Evolutionary conservation across 805 yeast genomes (phyloP).

Genomic region (Spathaspora passalidarum): DNA sequence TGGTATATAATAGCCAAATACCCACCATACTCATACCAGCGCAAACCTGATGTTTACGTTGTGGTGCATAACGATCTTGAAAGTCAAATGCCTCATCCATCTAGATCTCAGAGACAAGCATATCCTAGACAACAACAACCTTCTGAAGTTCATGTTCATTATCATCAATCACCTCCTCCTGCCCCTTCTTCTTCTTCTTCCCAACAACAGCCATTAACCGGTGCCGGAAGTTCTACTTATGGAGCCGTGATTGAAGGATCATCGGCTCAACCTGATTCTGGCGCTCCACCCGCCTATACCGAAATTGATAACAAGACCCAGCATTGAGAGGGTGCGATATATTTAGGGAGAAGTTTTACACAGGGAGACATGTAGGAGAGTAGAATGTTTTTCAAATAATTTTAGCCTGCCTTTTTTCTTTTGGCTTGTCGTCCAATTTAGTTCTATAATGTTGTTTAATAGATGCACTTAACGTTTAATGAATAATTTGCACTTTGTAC

Average conservation of each 20-base stretch:
- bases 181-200: too few species aligned
- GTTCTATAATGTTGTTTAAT: neutral
- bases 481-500: neutral
- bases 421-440: neutral
- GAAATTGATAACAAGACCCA: constrained; percentile 21
- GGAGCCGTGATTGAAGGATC: constrained; percentile 26
- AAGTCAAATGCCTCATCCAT: constrained; percentile 18
- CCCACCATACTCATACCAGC: constrained; percentile 31
- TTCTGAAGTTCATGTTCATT: neutral
- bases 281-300: constrained; percentile 31
- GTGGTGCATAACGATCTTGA: constrained; percentile 36
- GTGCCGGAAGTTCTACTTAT: constrained; percentile 15
- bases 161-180: constrained; percentile 11
- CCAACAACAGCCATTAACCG: constrained; percentile 4
- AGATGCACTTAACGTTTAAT: neutral
- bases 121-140: constrained; percentile 2
- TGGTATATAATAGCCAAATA: constrained; percentile 48
- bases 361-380: neutral
- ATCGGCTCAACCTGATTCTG: constrained; percentile 1
- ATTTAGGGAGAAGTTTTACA: neutral
- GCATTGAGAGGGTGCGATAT: constrained; percentile 1
- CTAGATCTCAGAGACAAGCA: constrained; percentile 5
- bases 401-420: neutral
- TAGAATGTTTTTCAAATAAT: neutral
- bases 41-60: constrained; percentile 29